Evolutionary conservation across 2,329 filamentous ascomycete species (phyloP).

Genomic region (Trichoderma koningiopsis): DNA sequence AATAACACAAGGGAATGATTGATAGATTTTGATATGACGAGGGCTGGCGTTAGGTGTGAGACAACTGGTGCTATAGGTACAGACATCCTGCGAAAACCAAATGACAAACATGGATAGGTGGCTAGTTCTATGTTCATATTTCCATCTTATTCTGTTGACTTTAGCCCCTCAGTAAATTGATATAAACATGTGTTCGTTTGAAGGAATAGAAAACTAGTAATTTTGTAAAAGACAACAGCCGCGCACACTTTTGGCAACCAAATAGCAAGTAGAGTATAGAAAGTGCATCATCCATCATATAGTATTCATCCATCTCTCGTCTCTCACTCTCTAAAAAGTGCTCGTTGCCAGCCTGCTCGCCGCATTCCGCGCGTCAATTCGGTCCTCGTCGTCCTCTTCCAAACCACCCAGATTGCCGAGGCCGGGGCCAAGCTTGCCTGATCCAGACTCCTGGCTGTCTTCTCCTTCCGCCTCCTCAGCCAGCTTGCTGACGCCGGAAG

Average conservation of each 20-base stretch:
- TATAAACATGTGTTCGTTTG: conserved; percentile 16
- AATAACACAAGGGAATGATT: neutral
- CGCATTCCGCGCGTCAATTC: conserved; percentile 92
- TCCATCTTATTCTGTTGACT: neutral
- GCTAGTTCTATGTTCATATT: neutral
- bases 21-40: conserved; percentile 12
- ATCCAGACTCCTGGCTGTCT: conserved; percentile 43
- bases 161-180: neutral
- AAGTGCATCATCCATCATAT: neutral
- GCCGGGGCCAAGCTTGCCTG: conserved; percentile 42
- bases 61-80: neutral
- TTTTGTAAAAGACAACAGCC: neutral
- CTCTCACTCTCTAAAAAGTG: conserved; percentile 66
- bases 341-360: conserved; percentile 91
- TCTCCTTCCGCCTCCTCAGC: conserved; percentile 62
- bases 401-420: conserved; percentile 52
- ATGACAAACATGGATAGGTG: neutral
- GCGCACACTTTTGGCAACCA: neutral
- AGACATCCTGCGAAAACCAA: neutral
- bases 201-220: neutral
- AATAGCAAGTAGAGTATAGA: neutral
- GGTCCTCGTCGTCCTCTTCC: conserved; percentile 88
- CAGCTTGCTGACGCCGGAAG: conserved; percentile 65
- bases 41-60: neutral
- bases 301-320: neutral